Evolutionary conservation across 2,329 filamentous ascomycete genomes (phyloP), one percentile per base, ranked within the genome.

Genomic region (Pestalotiopsis sp.): DNA sequence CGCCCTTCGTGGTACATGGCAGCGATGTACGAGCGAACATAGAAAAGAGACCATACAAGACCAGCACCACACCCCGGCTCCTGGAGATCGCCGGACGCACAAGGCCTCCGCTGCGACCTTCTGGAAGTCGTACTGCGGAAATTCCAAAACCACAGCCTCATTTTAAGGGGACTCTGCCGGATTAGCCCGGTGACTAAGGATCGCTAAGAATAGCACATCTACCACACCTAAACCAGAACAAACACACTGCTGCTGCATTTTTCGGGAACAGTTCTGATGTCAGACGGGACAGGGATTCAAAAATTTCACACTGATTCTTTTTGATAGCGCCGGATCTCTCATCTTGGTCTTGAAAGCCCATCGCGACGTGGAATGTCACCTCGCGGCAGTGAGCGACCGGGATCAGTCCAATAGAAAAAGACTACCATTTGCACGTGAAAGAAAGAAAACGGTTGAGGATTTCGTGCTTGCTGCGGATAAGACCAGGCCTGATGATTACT

Each of bases 261-360:
- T 31, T 59, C 69, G 69, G 67, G 66, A 65, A 58, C 68, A 69
- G 68, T 67, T 72, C 71, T 74, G 68, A 72, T 73, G 71, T 74
- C 71, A 72, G 73, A 71, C 58, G 66, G 31, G 31, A 66, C 71
- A 73, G 67, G 72, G 73, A 63, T 67, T 17, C 12, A 11, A 25
- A 45, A 49, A n/a, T 52, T 52, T 52, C 45, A 9, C 20, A 20
- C 17, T 52, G 17, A 23, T 52, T 52, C 45, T 9, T 52, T 9
- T 9, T n/a, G 20, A 52, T 52, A 20, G 17, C 45, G 45, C 45
- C 45, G 45, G 45, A 52, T 52, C n/a, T 52, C 7, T n/a, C 45
- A 52, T 52, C 31, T 36, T 36, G 14, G 45, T 17, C 38, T 41
- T 20, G 38, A 63, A 39, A 12, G 25, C 9, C 36, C 61, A 63